Conservation (phyloP, 495 filamentous ascomycete genomes). For the Aspergillus avenaceus region DNA sequence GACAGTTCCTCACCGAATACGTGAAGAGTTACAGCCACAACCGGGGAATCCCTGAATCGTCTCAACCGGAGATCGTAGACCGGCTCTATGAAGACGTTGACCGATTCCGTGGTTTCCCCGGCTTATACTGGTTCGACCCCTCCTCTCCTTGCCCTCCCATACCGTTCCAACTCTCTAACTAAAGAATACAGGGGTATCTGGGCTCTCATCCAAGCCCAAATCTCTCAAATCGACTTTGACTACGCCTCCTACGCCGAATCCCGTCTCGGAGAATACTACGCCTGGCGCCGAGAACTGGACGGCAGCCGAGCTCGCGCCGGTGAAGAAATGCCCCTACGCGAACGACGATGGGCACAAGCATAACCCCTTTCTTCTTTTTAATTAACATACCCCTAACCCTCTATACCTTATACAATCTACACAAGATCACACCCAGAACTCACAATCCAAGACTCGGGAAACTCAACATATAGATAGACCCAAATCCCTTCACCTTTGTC, state of each 20-base stretch:
- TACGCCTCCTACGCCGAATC: slow-evolving; percentile 88
- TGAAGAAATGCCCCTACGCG: slow-evolving; percentile 66
- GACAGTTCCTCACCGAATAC: slow-evolving; percentile 82
- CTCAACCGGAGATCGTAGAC: slow-evolving; percentile 58
- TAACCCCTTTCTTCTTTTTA: slow-evolving; percentile 9
- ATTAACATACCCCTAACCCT: neutral
- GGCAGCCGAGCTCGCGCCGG: slow-evolving; percentile 53
- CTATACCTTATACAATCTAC: too few relatives aligned
- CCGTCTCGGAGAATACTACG: slow-evolving; percentile 88
- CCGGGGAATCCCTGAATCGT: slow-evolving; percentile 35
- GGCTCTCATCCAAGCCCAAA: slow-evolving; percentile 93
- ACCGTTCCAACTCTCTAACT: neutral
- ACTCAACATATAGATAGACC: too few relatives aligned
- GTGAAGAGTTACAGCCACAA: slow-evolving; percentile 49
- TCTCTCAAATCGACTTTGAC: slow-evolving; percentile 96
- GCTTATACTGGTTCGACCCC: slow-evolving; percentile 64
- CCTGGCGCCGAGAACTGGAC: slow-evolving; percentile 76
- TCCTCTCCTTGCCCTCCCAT: neutral
- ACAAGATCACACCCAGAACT: too few relatives aligned
- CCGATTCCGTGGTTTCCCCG: slow-evolving; percentile 81
- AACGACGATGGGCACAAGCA: slow-evolving; percentile 75
- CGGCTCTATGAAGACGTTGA: slow-evolving; percentile 76
- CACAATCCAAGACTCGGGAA: too few relatives aligned
- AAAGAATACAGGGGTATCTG: slow-evolving; percentile 73
- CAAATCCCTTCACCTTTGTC: too few relatives aligned